phyloP scores from a whole-genome alignment of 2,329 filamentous ascomycete genomes.

The Beauveria brongniartii region DNA sequence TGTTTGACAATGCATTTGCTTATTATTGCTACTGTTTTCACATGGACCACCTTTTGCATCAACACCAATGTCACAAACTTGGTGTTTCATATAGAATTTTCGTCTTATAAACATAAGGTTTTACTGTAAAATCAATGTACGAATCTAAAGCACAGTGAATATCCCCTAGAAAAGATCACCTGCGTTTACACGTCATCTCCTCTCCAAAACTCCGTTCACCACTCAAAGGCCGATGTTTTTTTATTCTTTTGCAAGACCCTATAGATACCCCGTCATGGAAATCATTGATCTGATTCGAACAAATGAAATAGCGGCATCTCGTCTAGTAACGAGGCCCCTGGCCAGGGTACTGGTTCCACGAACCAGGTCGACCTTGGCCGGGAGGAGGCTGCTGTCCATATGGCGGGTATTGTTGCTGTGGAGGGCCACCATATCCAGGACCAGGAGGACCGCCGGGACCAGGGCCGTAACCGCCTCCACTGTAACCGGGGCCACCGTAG shows the following conservation, averaged over 20 bases:
- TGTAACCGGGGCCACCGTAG: constrained; percentile 19
- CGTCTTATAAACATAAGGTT: background rate
- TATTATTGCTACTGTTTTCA: background rate
- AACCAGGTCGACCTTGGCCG: constrained; percentile 18
- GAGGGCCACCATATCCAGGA: constrained; percentile 5
- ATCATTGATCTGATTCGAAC: background rate
- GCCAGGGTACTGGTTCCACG: constrained; percentile 31
- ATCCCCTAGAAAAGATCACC: background rate
- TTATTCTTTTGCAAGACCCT: background rate
- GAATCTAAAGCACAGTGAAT: background rate
- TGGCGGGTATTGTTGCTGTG: constrained; percentile 18
- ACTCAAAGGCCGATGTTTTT: background rate
- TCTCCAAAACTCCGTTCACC: background rate
- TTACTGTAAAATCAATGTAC: background rate
- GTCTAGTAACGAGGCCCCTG: constrained; percentile 27
- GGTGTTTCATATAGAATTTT: background rate
- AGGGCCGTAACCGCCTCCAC: constrained; percentile 11
- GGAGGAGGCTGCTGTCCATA: constrained; percentile 18
- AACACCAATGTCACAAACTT: background rate
- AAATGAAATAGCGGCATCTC: background rate
- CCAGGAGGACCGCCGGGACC: constrained; percentile 8
- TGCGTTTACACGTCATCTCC: background rate
- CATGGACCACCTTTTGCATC: background rate
- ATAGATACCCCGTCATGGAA: background rate
- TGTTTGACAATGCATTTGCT: background rate